A percentile compares a stretch with the other conserved stretches of the same genome.
Evolutionary conservation across 495 filamentous ascomycete species (phyloP).

Genomic region (Lasiosphaeria ovina): DNA sequence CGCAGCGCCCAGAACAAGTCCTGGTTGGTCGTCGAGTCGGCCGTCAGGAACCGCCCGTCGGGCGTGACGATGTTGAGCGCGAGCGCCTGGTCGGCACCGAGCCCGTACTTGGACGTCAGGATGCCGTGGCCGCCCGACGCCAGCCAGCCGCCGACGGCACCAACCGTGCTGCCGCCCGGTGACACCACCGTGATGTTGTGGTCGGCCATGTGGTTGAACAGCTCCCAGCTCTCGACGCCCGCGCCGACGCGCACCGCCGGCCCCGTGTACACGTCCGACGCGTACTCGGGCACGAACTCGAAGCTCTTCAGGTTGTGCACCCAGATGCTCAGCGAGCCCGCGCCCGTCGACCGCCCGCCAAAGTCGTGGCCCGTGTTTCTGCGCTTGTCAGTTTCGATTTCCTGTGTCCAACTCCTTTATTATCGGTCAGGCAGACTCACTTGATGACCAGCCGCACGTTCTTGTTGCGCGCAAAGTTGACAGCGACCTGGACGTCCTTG

Average conservation of each 20-base stretch:
- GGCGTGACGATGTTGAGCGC: slow-evolving; percentile 57
- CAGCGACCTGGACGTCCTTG: slow-evolving; percentile 54
- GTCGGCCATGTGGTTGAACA: slow-evolving; percentile 36
- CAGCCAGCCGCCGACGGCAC: slow-evolving; percentile 51
- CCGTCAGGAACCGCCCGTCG: slow-evolving; percentile 54
- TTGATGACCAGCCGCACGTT: slow-evolving; percentile 61
- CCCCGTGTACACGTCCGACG: slow-evolving; percentile 39
- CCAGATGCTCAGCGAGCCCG: slow-evolving; percentile 59
- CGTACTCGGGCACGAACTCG: slow-evolving; percentile 42
- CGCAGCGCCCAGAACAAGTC: slow-evolving; percentile 64
- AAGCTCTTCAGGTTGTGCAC: slow-evolving; percentile 53
- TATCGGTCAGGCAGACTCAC: slow-evolving; percentile 40
- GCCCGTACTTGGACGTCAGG: slow-evolving; percentile 43
- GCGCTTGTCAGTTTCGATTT: slow-evolving; percentile 29
- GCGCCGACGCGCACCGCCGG: slow-evolving; percentile 45
- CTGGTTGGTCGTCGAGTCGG: slow-evolving; percentile 44
- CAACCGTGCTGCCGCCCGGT: slow-evolving; percentile 51
- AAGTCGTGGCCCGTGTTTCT: slow-evolving; percentile 73
- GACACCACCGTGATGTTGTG: slow-evolving; percentile 42
- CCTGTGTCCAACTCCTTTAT: background rate
- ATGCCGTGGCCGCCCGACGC: slow-evolving; percentile 50
- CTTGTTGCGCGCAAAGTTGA: slow-evolving; percentile 61
- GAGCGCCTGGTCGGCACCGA: slow-evolving; percentile 53
- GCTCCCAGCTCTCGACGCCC: slow-evolving; percentile 46
- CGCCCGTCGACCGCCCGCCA: slow-evolving; percentile 52